phyloP scores from a whole-genome alignment of 2,329 filamentous ascomycete genomes.

The Hortaea werneckii region DNA sequence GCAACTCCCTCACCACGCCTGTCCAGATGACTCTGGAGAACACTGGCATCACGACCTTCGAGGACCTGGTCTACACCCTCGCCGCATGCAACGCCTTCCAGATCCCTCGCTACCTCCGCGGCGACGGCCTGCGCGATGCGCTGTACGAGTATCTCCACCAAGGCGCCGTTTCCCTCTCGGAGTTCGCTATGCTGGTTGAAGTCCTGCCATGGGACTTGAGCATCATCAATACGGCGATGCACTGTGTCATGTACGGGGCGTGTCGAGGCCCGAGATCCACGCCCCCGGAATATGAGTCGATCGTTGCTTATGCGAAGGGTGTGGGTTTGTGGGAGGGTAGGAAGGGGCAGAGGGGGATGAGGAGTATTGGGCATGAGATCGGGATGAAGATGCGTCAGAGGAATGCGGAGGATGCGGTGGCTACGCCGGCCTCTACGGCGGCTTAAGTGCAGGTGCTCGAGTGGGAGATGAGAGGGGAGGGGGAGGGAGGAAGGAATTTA shows the following conservation, averaged over 20 bases:
- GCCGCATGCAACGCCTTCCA: slow-evolving; percentile 3
- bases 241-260: slow-evolving; percentile 3
- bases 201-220: slow-evolving; percentile 5
- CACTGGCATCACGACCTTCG: slow-evolving; percentile 1
- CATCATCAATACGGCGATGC: slow-evolving; percentile 5
- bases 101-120: slow-evolving; percentile 4
- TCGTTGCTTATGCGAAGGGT: slow-evolving; percentile 1
- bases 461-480: no score
- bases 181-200: slow-evolving; percentile 6
- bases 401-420: not conserved
- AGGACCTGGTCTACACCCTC: slow-evolving; percentile 4
- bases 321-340: slow-evolving; percentile 2
- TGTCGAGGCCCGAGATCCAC: slow-evolving; percentile 1
- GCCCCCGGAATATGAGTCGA: slow-evolving; percentile 2
- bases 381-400: slow-evolving; percentile 1
- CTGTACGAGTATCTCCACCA: slow-evolving; percentile 6
- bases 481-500: no score
- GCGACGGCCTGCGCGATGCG: slow-evolving; percentile 5
- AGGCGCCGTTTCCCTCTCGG: not conserved
- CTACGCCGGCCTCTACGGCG: not conserved
- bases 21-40: not conserved
- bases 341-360: not conserved
- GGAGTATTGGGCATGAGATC: slow-evolving; percentile 1
- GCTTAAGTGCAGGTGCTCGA: no score
- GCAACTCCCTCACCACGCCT: slow-evolving; percentile 1